Base-by-base conservation (phyloP, 2,329 filamentous ascomycete species). In the Malbranchea zuffiana region DNA sequence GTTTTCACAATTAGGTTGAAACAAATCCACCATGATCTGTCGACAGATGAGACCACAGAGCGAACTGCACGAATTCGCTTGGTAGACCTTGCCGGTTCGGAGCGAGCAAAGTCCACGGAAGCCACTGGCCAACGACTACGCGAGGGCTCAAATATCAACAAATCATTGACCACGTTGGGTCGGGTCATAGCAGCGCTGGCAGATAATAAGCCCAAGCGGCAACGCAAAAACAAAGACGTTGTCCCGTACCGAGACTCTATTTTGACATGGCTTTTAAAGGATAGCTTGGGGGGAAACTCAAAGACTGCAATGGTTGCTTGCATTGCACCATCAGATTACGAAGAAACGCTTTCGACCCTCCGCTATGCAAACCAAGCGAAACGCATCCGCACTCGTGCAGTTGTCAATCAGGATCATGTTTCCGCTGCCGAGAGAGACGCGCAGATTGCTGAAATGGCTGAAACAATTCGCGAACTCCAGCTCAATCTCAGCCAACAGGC, bases 301-400 rank as follows among this genome's bases (percentile, higher is more conserved):
- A 98, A 96, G 63, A 98, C 90, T 6, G 90, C 90, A 44, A 98
- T 98, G 90, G 95, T 98, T 51, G 90, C 90, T 6, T 96, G 90
- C 57, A 94, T 98, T 49, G 80, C 86, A 4, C 90, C 90, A 0
- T 80, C 83, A 1, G 90, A 98, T 63, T 96, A 98, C 55, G 90
- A 98, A 40, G 90, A 98, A 59, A 98, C 90, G 0, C 72, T 98
- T 1, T 94, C 85, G 2, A 98, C 90, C 1, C 75, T 98, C 8
- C 84, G 90, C 24, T 98, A 98, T 59, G 90, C 90, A 13, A 88
- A 98, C 59, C 88, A 96, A 62, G 90, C 90, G 43, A 98, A 98
- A 68, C 81, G 82, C 39, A 98, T 98, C 64, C 85, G 87, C 53
- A 96, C 87, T 21, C 80, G 85, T 34, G 90, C 90, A 17, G 78